Percentiles rank a stretch among this genome's conserved stretches.
Evolutionary conservation across 176 grass and related monocot species (phyloP).

Genomic region (Alopecurus myosuroides): DNA sequence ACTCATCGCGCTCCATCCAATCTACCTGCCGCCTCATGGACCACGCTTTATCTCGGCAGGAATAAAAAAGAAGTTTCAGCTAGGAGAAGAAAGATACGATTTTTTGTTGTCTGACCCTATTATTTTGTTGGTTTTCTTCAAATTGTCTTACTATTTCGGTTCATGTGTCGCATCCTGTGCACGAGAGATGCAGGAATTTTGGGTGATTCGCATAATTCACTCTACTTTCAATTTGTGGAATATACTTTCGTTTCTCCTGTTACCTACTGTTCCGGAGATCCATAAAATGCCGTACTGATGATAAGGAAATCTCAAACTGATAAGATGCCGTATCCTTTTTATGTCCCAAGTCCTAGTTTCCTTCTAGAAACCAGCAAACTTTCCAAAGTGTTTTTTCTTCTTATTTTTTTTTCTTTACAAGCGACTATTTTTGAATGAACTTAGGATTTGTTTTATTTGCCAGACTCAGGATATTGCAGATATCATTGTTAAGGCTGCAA

Average conservation of each 20-base stretch:
- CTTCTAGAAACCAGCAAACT: background rate
- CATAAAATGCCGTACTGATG: constrained; percentile 12
- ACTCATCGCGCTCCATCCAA: background rate
- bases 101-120: background rate
- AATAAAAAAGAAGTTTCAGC: background rate
- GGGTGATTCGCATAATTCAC: background rate
- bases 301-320: constrained; percentile 4
- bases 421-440: background rate
- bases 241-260: background rate
- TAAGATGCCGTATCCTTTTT: background rate
- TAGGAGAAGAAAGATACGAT: constrained; percentile 6
- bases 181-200: background rate
- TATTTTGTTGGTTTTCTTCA: background rate
- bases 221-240: background rate
- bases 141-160: background rate
- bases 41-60: background rate
- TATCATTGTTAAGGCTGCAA: constrained; percentile 23
- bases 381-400: background rate
- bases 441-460: constrained; percentile 27
- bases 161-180: background rate
- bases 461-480: constrained; percentile 10
- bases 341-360: background rate
- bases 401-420: background rate
- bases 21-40: constrained; percentile 8
- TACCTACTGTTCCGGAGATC: background rate